phyloP scores from a whole-genome alignment of 441 rosid species.

The Adansonia rubrostipa region DNA sequence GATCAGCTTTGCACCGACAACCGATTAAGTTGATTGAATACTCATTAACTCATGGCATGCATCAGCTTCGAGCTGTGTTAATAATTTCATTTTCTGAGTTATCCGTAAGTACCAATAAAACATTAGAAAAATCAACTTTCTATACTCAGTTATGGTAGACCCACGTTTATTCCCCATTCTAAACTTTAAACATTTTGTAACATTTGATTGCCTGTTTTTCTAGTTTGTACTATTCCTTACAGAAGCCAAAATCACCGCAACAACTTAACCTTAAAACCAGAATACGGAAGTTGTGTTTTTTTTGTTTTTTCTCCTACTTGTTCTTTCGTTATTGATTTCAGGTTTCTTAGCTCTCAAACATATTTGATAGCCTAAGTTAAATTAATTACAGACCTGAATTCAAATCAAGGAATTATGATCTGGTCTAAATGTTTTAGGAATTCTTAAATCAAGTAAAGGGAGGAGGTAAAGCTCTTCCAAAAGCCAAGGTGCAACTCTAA shows the following conservation, averaged over 20 bases:
- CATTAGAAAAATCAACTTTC: conserved; percentile 1
- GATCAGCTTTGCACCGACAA: no score
- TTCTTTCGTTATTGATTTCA: not conserved
- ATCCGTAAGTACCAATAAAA: no score
- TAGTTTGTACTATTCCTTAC: not conserved
- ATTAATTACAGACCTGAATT: not conserved
- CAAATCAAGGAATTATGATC: not conserved
- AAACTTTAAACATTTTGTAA: not conserved
- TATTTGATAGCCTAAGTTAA: not conserved
- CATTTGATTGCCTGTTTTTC: not conserved
- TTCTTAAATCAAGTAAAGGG: not conserved
- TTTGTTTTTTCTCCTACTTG: no score
- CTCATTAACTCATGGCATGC: no score
- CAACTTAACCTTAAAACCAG: not conserved
- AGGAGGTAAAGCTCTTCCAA: not conserved
- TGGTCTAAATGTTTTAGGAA: not conserved
- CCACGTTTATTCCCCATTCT: conserved; percentile 6
- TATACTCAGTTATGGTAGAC: not conserved
- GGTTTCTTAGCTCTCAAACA: not conserved
- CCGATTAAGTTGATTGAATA: no score
- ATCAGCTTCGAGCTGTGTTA: no score
- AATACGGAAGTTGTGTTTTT: not conserved
- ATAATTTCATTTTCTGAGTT: no score
- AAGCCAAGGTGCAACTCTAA: conserved; percentile 8
- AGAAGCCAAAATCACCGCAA: not conserved